Evolutionary conservation across 805 yeast genomes (phyloP).

Genomic region (Ogataea nakhonphanomensis): DNA sequence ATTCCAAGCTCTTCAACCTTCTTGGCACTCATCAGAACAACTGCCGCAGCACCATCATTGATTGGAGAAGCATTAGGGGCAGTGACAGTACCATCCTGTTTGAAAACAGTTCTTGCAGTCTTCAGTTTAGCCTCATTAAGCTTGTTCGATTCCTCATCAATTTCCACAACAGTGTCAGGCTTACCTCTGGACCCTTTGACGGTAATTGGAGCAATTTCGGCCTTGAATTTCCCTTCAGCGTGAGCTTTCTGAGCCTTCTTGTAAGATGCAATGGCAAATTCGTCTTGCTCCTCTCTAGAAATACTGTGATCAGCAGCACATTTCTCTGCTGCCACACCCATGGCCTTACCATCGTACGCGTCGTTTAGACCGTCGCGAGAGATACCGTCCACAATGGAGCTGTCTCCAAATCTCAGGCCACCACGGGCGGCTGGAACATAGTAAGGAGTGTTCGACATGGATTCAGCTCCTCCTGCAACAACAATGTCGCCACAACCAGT

Average conservation of each 20-base stretch:
- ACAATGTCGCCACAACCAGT: slow-evolving; percentile 90
- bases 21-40: slow-evolving; percentile 77
- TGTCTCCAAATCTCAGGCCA: slow-evolving; percentile 89
- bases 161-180: slow-evolving; percentile 67
- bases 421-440: slow-evolving; percentile 80
- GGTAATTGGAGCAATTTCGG: slow-evolving; percentile 84
- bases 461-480: slow-evolving; percentile 96
- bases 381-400: slow-evolving; percentile 77
- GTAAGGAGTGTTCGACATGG: slow-evolving; percentile 95
- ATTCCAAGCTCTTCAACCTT: slow-evolving; percentile 83
- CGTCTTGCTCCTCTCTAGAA: slow-evolving; percentile 85
- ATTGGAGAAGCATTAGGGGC: slow-evolving; percentile 96
- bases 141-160: slow-evolving; percentile 82
- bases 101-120: slow-evolving; percentile 91
- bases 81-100: slow-evolving; percentile 93
- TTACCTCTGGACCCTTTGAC: slow-evolving; percentile 89
- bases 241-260: slow-evolving; percentile 82
- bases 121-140: slow-evolving; percentile 74
- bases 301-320: slow-evolving; percentile 81
- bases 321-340: slow-evolving; percentile 98
- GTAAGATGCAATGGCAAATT: slow-evolving; percentile 80
- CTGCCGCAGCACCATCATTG: slow-evolving; percentile 98
- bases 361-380: slow-evolving; percentile 91
- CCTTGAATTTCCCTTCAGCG: slow-evolving; percentile 71
- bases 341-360: slow-evolving; percentile 81